Evolutionary conservation across 2,329 filamentous ascomycete genomes (phyloP).

Genomic region (Pseudogymnoascus verrucosus): DNA sequence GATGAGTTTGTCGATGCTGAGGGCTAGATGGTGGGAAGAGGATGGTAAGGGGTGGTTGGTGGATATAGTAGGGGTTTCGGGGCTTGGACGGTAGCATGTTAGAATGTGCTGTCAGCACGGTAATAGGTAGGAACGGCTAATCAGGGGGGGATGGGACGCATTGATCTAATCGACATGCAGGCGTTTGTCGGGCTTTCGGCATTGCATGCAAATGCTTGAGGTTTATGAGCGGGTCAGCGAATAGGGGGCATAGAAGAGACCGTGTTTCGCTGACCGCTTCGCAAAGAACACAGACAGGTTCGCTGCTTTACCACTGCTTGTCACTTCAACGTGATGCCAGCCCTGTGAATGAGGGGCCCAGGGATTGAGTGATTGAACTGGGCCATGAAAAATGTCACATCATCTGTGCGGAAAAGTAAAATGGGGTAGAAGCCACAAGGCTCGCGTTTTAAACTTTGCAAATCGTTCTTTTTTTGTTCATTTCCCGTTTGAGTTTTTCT

Average conservation of each 20-base stretch:
- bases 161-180: constrained; percentile 7
- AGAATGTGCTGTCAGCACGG: constrained; percentile 5
- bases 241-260: not conserved
- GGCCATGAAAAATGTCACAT: not conserved
- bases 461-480: not conserved
- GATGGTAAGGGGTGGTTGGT: not conserved
- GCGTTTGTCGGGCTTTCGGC: constrained; percentile 7
- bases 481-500: not conserved
- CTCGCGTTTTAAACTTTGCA: not conserved
- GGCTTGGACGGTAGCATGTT: constrained; percentile 1
- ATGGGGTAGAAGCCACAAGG: not conserved
- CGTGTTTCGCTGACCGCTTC: not conserved
- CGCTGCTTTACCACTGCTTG: constrained; percentile 6
- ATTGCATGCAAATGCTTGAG: constrained; percentile 7
- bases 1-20: constrained; percentile 30
- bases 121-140: constrained; percentile 5
- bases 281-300: constrained; percentile 8
- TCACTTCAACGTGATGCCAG: constrained; percentile 9
- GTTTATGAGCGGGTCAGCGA: not conserved
- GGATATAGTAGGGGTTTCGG: not conserved
- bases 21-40: constrained; percentile 14
- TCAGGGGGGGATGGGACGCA: not conserved
- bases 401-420: constrained; percentile 7
- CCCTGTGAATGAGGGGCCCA: not conserved
- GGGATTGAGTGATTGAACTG: too few relatives aligned